phyloP scores from a whole-genome alignment of 164 flowering plant genomes.

The Berberis thunbergii region DNA sequence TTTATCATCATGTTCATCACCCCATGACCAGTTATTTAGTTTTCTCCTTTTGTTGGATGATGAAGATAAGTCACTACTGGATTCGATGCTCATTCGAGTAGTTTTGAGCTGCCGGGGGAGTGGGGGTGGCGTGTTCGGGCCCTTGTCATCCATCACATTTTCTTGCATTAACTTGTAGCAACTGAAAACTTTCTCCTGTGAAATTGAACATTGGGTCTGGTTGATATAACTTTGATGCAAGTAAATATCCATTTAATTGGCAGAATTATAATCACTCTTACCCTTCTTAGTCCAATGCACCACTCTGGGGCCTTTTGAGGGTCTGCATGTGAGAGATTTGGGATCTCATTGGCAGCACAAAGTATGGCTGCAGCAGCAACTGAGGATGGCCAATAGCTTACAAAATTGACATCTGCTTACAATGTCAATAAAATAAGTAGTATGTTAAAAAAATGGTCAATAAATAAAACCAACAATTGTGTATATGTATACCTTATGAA shows the following conservation, averaged over 20 bases:
- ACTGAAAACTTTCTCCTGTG: constrained; percentile 61
- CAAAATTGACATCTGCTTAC: constrained; percentile 45
- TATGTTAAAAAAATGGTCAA: not conserved
- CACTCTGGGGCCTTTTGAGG: constrained; percentile 51
- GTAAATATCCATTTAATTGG: not conserved
- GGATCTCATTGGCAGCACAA: constrained; percentile 58
- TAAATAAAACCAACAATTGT: not conserved
- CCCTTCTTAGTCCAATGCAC: constrained; percentile 71
- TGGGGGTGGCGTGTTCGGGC: constrained; percentile 34
- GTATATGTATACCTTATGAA: not conserved
- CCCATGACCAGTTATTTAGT: constrained; percentile 45
- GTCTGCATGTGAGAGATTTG: constrained; percentile 37
- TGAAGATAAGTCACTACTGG: constrained; percentile 24
- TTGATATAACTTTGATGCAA: constrained; percentile 1
- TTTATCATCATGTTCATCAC: constrained; percentile 39
- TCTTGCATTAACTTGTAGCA: constrained; percentile 59
- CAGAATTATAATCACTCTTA: constrained; percentile 21
- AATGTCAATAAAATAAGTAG: too few species aligned
- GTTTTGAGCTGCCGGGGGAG: constrained; percentile 40
- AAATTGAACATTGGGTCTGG: constrained; percentile 10
- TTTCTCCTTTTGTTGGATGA: constrained; percentile 58
- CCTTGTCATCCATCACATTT: constrained; percentile 15
- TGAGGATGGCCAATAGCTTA: constrained; percentile 70
- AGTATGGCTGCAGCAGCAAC: constrained; percentile 77
- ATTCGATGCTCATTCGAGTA: not conserved